A percentile compares a stretch with the other conserved stretches of the same genome.
phyloP scores from a whole-genome alignment of 192 early-diverging fungal genomes.

The Backusella westeae region DNA sequence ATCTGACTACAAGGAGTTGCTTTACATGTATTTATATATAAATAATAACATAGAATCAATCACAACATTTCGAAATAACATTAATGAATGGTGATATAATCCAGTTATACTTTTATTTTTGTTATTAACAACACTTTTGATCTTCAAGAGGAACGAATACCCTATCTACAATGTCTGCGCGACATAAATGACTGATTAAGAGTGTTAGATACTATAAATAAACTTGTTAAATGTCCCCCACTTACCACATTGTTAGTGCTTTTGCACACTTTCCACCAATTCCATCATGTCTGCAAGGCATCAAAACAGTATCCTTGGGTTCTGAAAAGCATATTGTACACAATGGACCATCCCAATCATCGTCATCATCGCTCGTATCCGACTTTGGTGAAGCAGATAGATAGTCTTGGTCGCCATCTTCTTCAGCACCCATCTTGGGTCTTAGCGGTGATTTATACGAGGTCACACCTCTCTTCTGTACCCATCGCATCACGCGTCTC shows the following conservation, averaged over 20 bases:
- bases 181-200: constrained; percentile 18
- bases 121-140: background rate
- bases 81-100: background rate
- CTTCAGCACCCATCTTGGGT: background rate
- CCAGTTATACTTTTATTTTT: background rate
- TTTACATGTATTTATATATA: too few relatives aligned
- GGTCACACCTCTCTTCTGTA: background rate
- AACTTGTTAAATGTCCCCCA: background rate
- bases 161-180: constrained; percentile 14
- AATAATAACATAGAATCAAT: too few relatives aligned
- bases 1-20: too few relatives aligned
- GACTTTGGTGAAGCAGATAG: background rate
- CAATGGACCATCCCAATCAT: constrained; percentile 25
- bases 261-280: constrained; percentile 28
- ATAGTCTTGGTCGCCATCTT: background rate
- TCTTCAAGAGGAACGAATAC: background rate
- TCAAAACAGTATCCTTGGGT: constrained; percentile 22
- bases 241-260: constrained; percentile 27
- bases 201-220: background rate
- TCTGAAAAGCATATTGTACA: constrained; percentile 38
- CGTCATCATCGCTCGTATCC: background rate
- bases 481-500: constrained; percentile 22
- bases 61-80: too few relatives aligned
- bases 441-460: background rate
- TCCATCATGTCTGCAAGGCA: constrained; percentile 32